Percentiles rank a stretch among this genome's conserved stretches.
Evolutionary conservation across 768 basidiomycete genomes (phyloP).

Genomic region (Dentipellis sp.): DNA sequence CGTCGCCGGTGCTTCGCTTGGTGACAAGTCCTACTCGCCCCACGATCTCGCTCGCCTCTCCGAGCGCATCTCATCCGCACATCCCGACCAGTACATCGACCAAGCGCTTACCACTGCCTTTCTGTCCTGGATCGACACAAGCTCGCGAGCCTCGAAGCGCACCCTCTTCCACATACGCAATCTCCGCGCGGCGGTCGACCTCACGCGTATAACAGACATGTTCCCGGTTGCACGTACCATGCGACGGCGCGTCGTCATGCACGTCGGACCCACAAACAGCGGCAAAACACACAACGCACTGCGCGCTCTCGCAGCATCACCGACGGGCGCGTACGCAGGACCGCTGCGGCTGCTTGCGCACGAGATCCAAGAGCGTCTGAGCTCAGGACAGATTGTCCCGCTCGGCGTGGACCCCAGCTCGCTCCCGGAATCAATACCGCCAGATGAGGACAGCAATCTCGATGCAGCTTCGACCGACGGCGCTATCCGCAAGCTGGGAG

Average conservation of each 20-base stretch:
- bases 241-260: constrained; percentile 78
- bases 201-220: constrained; percentile 35
- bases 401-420: constrained; percentile 42
- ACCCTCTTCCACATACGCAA: constrained; percentile 21
- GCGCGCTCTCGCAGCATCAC: constrained; percentile 72
- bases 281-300: constrained; percentile 95
- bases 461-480: constrained; percentile 19
- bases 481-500: constrained; percentile 25
- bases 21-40: constrained; percentile 19
- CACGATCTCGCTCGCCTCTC: constrained; percentile 37
- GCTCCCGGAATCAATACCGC: constrained; percentile 28
- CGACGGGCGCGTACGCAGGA: constrained; percentile 76
- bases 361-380: constrained; percentile 89
- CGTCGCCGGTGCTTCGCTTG: constrained; percentile 13
- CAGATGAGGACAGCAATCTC: constrained; percentile 26
- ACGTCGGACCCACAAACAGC: constrained; percentile 96
- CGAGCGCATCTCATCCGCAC: constrained; percentile 22
- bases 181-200: constrained; percentile 25
- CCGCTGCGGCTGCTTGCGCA: constrained; percentile 90
- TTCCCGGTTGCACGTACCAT: constrained; percentile 45
- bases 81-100: constrained; percentile 28
- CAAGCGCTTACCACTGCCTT: constrained; percentile 43
- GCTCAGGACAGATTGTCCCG: constrained; percentile 81
- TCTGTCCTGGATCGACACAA: constrained; percentile 34
- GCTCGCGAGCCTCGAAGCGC: constrained; percentile 5